Conservation (phyloP, 2,329 filamentous ascomycete genomes). For the Fusarium torulosum region DNA sequence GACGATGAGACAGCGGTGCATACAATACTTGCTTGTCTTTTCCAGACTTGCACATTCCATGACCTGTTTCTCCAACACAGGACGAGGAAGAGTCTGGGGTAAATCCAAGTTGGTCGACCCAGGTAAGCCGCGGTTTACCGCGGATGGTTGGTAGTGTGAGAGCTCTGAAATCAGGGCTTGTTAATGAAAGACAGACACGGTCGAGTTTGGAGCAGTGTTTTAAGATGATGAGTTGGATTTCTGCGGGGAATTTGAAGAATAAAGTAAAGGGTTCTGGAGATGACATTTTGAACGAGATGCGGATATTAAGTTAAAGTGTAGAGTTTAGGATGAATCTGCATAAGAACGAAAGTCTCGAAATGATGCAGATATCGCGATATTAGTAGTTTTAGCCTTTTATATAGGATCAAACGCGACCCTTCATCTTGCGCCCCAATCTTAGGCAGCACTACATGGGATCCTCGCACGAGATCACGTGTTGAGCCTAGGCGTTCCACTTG, state of each 20-base stretch:
- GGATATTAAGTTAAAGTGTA: too few relatives aligned
- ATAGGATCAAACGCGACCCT: not conserved
- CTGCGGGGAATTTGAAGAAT: constrained; percentile 11
- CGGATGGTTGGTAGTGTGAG: not conserved
- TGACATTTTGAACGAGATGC: constrained; percentile 1
- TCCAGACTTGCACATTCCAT: accelerated
- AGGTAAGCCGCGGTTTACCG: not conserved
- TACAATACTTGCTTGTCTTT: not conserved
- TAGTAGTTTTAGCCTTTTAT: not conserved
- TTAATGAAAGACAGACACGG: constrained; percentile 17
- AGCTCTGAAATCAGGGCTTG: not conserved
- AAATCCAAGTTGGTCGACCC: constrained; percentile 6
- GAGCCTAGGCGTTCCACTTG: not conserved
- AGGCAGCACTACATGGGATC: not conserved
- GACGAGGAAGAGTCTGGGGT: not conserved
- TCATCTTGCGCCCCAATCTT: not conserved
- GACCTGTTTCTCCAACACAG: not conserved
- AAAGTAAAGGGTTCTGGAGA: not conserved
- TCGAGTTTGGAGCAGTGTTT: constrained; percentile 9
- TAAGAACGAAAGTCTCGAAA: not conserved
- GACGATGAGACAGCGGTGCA: not conserved
- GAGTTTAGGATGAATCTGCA: too few relatives aligned
- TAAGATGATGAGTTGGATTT: constrained; percentile 15
- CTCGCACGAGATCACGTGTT: not conserved
- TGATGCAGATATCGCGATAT: not conserved